Evolutionary conservation across 202 grass and related monocot genomes (phyloP).

Genomic region (Panicum virgatum): DNA sequence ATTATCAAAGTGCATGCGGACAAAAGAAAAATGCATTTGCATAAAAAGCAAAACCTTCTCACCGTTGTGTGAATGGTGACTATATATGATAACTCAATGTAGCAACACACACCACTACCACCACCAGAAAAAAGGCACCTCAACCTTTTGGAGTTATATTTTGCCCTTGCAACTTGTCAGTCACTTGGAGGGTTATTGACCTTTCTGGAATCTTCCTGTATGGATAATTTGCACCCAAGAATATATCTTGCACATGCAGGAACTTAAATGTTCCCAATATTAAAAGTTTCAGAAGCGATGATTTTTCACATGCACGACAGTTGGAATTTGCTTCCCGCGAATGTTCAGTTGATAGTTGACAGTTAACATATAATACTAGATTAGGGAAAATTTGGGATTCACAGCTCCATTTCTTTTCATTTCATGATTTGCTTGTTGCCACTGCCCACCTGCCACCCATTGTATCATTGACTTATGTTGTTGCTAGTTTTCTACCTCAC

Average conservation of each 20-base stretch:
- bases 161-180: neutral
- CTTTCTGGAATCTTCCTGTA: neutral
- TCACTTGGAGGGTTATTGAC: neutral
- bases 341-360: neutral
- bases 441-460: neutral
- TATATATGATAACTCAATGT: neutral
- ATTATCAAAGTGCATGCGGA: neutral
- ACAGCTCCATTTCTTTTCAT: constrained; percentile 1
- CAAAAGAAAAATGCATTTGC: constrained; percentile 14
- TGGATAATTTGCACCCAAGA: neutral
- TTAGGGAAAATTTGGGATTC: neutral
- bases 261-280: neutral
- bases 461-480: neutral
- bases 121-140: too few relatives aligned
- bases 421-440: neutral
- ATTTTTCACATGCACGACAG: neutral
- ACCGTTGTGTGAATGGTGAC: neutral
- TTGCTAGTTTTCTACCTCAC: neutral
- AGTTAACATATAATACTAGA: neutral
- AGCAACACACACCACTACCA: neutral
- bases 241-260: neutral
- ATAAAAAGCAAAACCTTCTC: neutral
- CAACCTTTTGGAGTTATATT: neutral
- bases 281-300: neutral
- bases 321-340: neutral